Base-by-base conservation (phyloP, 176 grass and related monocot genomes). In the Chloris gayana region DNA sequence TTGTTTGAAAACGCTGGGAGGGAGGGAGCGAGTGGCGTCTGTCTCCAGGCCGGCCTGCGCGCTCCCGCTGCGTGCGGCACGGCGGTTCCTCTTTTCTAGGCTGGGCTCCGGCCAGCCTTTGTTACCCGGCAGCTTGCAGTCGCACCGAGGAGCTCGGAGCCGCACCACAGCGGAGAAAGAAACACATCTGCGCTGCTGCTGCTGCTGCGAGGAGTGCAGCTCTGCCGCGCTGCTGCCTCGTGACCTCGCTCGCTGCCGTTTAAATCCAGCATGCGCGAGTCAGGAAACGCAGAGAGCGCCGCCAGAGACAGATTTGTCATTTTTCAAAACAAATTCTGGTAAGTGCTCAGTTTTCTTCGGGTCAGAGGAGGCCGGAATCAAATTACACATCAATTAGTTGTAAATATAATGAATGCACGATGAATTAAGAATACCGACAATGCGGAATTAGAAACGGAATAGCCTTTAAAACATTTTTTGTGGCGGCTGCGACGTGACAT, bases 31-130 rank as follows among this genome's bases (percentile, higher is more conserved):
- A 54, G 9, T 19, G 80, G 81, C 44, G 64, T 14, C 26, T 80
- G 76, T 75, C 87, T 75, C 82, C 64, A 46, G 10, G 33, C 34
- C 70, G 70, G 70, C 64, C 42, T 80, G 87, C 81, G 79, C 61
- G 81, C 81, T 51, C 61, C 75, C 81, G 21, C 69, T 61, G 74
- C 69, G n/a, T 75, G 80, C 75, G 86, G 74, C 86, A 88, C 86
- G 64, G 67, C 74, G 26, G 67, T 10, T 76, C 13, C 59, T 21
- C 29, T 3, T 12, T 70, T 42, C 57, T 57, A 35, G 84, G 76
- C 39, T 6, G 57, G 3, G 50, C 50, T 37, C 51, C 31, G 12
- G 33, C 31, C 56, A 71, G 37, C 66, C 77, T 74, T 34, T 15
- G 30, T 44, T 64, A 19, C 38, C 38, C 30, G 7, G 39, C 64